phyloP scores from a whole-genome alignment of 192 early-diverging fungal genomes.

The Coemansia sp. region DNA sequence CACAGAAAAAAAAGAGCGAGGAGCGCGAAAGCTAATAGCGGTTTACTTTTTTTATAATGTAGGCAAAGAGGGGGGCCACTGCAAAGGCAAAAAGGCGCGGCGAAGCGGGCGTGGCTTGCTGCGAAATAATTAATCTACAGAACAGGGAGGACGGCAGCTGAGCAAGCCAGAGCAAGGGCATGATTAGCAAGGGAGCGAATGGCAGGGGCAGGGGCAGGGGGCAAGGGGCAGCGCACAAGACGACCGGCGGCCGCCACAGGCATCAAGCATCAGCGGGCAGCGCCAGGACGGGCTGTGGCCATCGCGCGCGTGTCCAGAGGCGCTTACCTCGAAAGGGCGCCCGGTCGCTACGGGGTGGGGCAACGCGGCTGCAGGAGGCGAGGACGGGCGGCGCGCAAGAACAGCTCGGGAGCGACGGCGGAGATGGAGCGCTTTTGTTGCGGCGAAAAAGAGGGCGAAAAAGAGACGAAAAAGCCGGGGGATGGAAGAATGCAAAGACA shows the following conservation, averaged over 20 bases:
- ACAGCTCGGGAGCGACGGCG: no score
- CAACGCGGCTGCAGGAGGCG: not conserved
- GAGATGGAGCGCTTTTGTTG: no score
- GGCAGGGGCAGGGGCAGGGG: no score
- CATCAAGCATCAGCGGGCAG: no score
- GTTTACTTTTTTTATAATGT: not conserved
- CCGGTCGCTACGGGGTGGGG: no score
- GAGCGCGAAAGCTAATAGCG: not conserved
- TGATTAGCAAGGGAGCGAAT: no score
- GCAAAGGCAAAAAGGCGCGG: not conserved
- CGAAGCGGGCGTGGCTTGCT: conserved; percentile 32
- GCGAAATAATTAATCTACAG: conserved; percentile 37
- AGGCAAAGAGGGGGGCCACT: not conserved
- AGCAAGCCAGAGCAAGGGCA: not conserved
- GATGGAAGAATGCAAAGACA: conserved; percentile 3
- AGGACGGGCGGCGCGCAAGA: not conserved
- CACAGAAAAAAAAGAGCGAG: not conserved
- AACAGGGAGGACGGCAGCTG: no score
- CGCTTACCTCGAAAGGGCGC: no score
- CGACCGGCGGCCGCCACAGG: not conserved
- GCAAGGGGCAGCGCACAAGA: no score
- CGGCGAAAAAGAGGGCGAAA: conserved; percentile 1
- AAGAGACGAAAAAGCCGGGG: not conserved
- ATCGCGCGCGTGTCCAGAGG: no score
- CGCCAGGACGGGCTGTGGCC: no score